phyloP scores from a whole-genome alignment of 768 basidiomycete genomes.

The Serendipita sp. region DNA sequence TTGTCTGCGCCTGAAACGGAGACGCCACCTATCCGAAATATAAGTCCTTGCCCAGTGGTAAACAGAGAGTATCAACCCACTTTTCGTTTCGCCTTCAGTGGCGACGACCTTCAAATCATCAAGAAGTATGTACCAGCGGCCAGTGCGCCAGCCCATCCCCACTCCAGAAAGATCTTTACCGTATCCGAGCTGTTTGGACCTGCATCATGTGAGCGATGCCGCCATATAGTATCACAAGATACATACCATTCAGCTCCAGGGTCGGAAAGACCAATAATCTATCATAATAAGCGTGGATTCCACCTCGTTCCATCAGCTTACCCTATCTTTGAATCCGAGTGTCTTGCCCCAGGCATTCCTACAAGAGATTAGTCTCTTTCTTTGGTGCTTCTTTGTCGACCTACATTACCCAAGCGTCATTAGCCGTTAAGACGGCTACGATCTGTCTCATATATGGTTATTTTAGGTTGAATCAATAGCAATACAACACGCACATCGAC shows the following conservation, averaged over 20 bases:
- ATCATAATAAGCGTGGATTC: neutral
- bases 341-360: neutral
- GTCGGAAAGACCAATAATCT: neutral
- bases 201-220: neutral
- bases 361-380: neutral
- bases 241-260: neutral
- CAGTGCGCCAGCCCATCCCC: neutral
- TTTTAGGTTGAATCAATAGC: neutral
- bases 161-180: neutral
- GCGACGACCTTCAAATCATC: conserved; percentile 1
- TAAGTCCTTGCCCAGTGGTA: neutral
- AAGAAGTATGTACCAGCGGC: neutral
- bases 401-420: conserved; percentile 56
- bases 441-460: neutral
- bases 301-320: neutral
- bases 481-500: conserved; percentile 30
- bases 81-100: neutral
- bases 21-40: neutral
- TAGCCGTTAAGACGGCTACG: conserved; percentile 56
- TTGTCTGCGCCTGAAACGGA: neutral
- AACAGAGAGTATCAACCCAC: neutral
- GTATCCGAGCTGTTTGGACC: neutral
- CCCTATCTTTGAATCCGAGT: conserved; percentile 4
- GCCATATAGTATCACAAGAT: neutral
- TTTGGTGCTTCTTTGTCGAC: neutral